Conservation (phyloP, 75 land plant species). For the Picea glauca region DNA sequence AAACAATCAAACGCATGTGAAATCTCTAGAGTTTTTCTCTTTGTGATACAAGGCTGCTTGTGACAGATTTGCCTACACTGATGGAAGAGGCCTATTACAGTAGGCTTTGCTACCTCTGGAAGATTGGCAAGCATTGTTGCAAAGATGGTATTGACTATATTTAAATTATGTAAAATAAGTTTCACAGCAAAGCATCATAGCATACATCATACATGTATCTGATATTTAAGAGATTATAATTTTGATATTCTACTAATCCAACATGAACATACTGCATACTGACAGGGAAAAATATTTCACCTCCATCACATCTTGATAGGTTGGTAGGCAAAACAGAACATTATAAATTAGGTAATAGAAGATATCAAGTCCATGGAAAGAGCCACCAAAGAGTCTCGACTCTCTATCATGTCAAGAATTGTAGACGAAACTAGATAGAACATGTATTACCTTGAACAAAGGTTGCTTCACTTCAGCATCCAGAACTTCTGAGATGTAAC, state of each 20-base stretch:
- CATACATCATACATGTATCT: background rate
- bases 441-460: slow-evolving; percentile 68
- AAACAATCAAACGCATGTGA: too few relatives aligned
- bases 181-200: background rate
- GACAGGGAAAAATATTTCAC: background rate
- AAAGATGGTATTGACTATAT: background rate
- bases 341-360: background rate
- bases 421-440: background rate
- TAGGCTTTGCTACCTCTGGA: background rate
- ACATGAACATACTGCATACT: background rate
- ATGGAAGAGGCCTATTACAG: background rate
- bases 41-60: background rate
- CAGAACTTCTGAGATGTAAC: slow-evolving; percentile 78
- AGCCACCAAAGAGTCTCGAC: background rate
- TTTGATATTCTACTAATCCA: background rate
- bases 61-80: background rate
- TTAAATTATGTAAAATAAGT: background rate
- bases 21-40: too few relatives aligned
- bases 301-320: background rate
- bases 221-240: background rate
- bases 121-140: background rate
- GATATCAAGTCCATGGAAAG: background rate
- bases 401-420: background rate
- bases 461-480: slow-evolving; percentile 79
- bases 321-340: background rate